These are phyloP conservation scores for Physcomitrium patens DNA, from an alignment of 225 moss, liverwort and hornwort genomes.

Conservation along the genomic window DNA sequence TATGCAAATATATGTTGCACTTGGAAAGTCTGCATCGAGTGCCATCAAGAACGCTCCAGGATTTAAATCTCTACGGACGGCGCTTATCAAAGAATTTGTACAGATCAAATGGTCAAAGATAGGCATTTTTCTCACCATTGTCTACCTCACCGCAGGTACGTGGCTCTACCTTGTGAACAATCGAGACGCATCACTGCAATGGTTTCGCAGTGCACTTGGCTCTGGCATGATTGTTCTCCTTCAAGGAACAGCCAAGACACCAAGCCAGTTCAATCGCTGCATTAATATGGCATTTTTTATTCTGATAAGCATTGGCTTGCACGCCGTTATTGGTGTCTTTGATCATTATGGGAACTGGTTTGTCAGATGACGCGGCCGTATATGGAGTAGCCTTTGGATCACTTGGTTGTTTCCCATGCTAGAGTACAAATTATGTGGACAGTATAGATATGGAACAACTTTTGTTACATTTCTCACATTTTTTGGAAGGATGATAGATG, in stretches of 20 bases:
- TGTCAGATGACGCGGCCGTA: neutral
- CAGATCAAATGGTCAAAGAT: neutral
- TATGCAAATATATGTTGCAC: neutral
- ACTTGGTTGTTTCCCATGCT: conserved; percentile 1
- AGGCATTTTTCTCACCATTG: neutral
- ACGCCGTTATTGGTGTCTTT: neutral
- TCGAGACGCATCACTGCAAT: no score
- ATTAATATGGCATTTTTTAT: neutral
- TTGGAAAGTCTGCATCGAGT: neutral
- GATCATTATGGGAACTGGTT: neutral
- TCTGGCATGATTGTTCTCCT: neutral
- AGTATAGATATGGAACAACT: conserved; percentile 3
- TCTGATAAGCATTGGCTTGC: neutral
- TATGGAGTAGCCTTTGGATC: neutral
- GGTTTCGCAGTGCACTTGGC: neutral
- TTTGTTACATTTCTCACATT: neutral
- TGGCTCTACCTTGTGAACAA: no score
- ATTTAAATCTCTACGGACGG: neutral
- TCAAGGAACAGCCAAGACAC: neutral
- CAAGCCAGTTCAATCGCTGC: neutral
- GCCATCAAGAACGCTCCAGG: neutral
- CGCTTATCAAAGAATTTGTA: neutral
- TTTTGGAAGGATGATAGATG: neutral
- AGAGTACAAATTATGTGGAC: neutral
- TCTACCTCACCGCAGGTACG: no score